Evolutionary conservation across 495 filamentous ascomycete species (phyloP).

Genomic region (Pseudomonodictys pantanalensis): DNA sequence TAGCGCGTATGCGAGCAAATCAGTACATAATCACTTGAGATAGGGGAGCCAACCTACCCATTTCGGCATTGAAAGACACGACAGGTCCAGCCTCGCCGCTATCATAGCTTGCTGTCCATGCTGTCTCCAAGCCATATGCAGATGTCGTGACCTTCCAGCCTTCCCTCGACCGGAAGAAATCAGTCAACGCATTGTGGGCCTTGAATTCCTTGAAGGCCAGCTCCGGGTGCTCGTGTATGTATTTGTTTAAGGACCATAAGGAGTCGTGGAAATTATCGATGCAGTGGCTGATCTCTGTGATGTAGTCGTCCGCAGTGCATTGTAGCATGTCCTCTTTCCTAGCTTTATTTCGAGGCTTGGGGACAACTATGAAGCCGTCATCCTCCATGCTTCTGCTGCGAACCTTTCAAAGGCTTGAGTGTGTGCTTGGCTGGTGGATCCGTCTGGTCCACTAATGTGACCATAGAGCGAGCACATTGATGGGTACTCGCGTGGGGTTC

Average conservation of each 20-base stretch:
- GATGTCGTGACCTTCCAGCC: conserved; percentile 37
- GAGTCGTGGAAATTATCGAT: conserved; percentile 8
- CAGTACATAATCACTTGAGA: neutral
- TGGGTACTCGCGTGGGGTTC: too few species aligned
- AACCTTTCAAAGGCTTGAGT: too few species aligned
- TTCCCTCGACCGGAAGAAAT: conserved; percentile 24
- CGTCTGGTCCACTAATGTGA: too few species aligned
- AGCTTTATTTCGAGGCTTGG: conserved; percentile 1
- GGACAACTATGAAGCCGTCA: conserved; percentile 15
- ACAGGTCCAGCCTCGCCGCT: conserved; percentile 29
- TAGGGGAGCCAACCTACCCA: conserved; percentile 23
- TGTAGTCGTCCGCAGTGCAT: neutral
- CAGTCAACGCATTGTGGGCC: conserved; percentile 33
- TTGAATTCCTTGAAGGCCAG: conserved; percentile 37
- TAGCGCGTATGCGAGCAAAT: conserved; percentile 19
- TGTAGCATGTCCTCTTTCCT: neutral
- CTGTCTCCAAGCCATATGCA: conserved; percentile 36
- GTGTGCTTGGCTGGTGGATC: too few species aligned
- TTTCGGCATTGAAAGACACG: conserved; percentile 39
- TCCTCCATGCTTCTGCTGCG: conserved; percentile 10
- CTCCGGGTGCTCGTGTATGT: conserved; percentile 38
- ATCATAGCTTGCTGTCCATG: conserved; percentile 36
- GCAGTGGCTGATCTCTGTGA: conserved; percentile 14
- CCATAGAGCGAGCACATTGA: conserved; percentile 1
- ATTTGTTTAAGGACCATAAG: conserved; percentile 25